phyloP scores from a whole-genome alignment of 768 basidiomycete species.

The Suillus americanus region DNA sequence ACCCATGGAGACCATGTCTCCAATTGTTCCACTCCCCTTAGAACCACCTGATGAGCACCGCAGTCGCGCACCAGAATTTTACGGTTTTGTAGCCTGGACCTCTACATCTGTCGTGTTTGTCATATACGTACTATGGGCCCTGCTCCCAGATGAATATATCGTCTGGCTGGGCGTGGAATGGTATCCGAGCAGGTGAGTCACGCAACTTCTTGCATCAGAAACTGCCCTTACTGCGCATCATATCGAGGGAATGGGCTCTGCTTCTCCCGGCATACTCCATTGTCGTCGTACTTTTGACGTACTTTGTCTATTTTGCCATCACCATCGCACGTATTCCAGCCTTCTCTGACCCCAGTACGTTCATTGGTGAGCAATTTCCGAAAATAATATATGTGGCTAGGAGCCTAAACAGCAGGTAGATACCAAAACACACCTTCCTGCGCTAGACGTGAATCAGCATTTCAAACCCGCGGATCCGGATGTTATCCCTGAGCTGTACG shows the following conservation, averaged over 20 bases:
- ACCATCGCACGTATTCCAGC: slow-evolving; percentile 70
- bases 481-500: slow-evolving; percentile 67
- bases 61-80: slow-evolving; percentile 80
- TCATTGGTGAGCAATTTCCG: slow-evolving; percentile 52
- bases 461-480: slow-evolving; percentile 43
- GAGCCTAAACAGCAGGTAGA: slow-evolving; percentile 42
- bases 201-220: neutral
- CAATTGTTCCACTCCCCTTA: slow-evolving; percentile 43
- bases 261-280: slow-evolving; percentile 79
- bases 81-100: slow-evolving; percentile 88
- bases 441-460: slow-evolving; percentile 42
- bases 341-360: slow-evolving; percentile 64
- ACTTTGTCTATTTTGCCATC: slow-evolving; percentile 73
- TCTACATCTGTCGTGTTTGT: slow-evolving; percentile 70
- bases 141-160: slow-evolving; percentile 74
- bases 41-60: slow-evolving; percentile 43
- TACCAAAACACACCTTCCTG: slow-evolving; percentile 52
- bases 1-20: slow-evolving; percentile 39
- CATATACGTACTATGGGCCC: slow-evolving; percentile 76
- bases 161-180: slow-evolving; percentile 67
- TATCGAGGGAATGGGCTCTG: slow-evolving; percentile 79
- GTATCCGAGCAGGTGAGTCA: slow-evolving; percentile 81
- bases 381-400: slow-evolving; percentile 10
- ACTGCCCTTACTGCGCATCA: slow-evolving; percentile 4
- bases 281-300: slow-evolving; percentile 69